A percentile compares a stretch with the other conserved stretches of the same genome.
These are phyloP conservation scores for Lactarius akahatsu DNA, from an alignment of 768 basidiomycete genomes.

Conservation along the genomic window DNA sequence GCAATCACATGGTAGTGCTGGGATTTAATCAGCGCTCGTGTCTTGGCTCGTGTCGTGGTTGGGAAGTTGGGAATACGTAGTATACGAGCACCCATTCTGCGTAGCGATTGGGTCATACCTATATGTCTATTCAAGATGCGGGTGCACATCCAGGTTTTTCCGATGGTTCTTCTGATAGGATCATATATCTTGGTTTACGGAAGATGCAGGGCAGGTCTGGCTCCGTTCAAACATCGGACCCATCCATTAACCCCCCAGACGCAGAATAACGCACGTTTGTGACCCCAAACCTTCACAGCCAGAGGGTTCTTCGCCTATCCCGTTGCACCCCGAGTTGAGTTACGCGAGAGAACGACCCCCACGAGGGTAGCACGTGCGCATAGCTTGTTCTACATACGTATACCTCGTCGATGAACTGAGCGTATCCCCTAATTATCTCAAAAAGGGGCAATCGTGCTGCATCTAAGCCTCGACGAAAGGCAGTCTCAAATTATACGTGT, in stretches of 20 bases:
- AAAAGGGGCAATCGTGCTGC: neutral
- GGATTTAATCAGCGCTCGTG: too few species aligned
- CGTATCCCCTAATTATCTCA: neutral
- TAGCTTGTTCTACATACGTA: neutral
- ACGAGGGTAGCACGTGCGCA: neutral
- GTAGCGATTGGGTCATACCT: neutral
- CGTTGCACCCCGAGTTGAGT: neutral
- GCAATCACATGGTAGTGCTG: neutral
- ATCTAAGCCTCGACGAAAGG: neutral
- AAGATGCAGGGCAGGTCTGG: neutral
- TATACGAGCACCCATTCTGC: neutral
- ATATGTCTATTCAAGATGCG: neutral
- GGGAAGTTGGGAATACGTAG: too few species aligned
- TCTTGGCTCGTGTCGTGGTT: neutral
- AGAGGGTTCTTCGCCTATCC: neutral
- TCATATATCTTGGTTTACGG: neutral
- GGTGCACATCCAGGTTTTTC: neutral
- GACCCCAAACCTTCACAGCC: neutral
- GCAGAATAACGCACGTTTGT: neutral
- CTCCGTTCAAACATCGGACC: neutral
- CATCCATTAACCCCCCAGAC: too few species aligned
- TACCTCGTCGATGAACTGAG: neutral
- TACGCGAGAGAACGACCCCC: neutral
- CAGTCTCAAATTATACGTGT: slow-evolving; percentile 16
- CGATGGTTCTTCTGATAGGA: neutral